Evolutionary conservation across 129 eudicot species (phyloP).

Genomic region (Saposhnikovia divaricata): DNA sequence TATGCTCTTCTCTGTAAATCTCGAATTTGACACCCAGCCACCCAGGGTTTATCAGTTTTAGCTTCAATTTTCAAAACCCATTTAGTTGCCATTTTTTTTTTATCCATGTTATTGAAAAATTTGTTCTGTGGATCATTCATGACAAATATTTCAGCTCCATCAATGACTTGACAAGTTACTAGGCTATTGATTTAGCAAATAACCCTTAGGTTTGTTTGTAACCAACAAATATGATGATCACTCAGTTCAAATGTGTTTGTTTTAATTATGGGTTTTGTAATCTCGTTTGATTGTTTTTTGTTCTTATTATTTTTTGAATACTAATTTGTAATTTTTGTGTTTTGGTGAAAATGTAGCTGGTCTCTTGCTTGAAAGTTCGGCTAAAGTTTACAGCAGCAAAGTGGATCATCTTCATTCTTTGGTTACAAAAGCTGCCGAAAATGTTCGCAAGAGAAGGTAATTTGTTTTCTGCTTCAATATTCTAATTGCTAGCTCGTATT

Average conservation of each 20-base stretch:
- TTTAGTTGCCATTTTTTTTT: too few relatives aligned
- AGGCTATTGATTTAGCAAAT: too few relatives aligned
- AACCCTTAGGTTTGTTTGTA: too few relatives aligned
- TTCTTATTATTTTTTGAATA: not conserved
- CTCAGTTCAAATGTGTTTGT: not conserved
- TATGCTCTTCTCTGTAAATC: too few relatives aligned
- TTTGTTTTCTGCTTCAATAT: not conserved
- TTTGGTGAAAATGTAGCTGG: conserved; percentile 60
- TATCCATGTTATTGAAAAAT: too few relatives aligned
- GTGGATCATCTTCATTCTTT: conserved; percentile 83
- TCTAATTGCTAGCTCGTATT: not conserved
- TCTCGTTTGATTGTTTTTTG: not conserved
- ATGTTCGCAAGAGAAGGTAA: conserved; percentile 63
- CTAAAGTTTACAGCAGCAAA: conserved; percentile 84
- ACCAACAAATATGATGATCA: too few relatives aligned
- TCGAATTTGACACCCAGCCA: too few relatives aligned
- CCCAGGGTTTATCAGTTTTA: too few relatives aligned
- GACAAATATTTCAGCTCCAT: too few relatives aligned
- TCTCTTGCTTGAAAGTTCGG: conserved; percentile 76
- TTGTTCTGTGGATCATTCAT: too few relatives aligned
- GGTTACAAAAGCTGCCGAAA: conserved; percentile 75
- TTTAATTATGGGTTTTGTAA: not conserved
- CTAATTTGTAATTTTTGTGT: not conserved
- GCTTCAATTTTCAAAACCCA: too few relatives aligned
- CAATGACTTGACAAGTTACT: too few relatives aligned